Conservation (phyloP, 352 stramenopile species). For the Detonula confervacea region DNA sequence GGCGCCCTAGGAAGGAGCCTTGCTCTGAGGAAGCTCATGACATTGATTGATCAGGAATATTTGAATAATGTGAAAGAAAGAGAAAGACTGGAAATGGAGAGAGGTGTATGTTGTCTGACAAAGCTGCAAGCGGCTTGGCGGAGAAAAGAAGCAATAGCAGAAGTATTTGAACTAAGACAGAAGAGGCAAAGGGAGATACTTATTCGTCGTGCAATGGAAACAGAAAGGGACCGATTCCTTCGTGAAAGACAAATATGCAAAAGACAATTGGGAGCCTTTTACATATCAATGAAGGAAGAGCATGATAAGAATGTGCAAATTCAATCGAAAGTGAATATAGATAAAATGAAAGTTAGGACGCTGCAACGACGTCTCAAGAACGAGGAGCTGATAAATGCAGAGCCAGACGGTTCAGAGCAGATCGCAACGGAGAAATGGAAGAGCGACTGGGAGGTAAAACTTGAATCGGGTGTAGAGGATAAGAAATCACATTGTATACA, state of each 20-base stretch:
- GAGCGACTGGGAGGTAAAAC: constrained; percentile 36
- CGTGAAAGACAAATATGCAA: constrained; percentile 52
- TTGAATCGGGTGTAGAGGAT: constrained; percentile 34
- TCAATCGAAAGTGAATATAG: constrained; percentile 25
- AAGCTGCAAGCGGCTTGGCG: constrained; percentile 38
- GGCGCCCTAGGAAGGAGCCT: constrained; percentile 41
- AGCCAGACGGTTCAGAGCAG: constrained; percentile 37
- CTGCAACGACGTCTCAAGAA: constrained; percentile 44
- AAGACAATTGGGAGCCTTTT: constrained; percentile 47
- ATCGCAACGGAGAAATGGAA: constrained; percentile 40
- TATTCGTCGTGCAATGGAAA: constrained; percentile 44
- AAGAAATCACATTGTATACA: constrained; percentile 23
- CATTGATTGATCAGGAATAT: constrained; percentile 34
- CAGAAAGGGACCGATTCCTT: constrained; percentile 29
- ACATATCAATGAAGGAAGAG: constrained; percentile 47
- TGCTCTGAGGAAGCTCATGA: constrained; percentile 42
- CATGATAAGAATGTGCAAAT: constrained; percentile 23
- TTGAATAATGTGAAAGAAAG: constrained; percentile 41
- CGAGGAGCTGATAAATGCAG: constrained; percentile 44
- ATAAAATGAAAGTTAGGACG: constrained; percentile 46
- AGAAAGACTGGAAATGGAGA: constrained; percentile 23
- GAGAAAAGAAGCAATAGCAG: constrained; percentile 21
- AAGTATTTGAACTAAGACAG: constrained; percentile 14
- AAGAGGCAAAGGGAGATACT: constrained; percentile 37
- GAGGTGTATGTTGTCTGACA: constrained; percentile 33